Percentiles rank a stretch among this genome's conserved stretches.
Conservation (phyloP, 257 asterid genomes). For the Lycium ferocissimum region DNA sequence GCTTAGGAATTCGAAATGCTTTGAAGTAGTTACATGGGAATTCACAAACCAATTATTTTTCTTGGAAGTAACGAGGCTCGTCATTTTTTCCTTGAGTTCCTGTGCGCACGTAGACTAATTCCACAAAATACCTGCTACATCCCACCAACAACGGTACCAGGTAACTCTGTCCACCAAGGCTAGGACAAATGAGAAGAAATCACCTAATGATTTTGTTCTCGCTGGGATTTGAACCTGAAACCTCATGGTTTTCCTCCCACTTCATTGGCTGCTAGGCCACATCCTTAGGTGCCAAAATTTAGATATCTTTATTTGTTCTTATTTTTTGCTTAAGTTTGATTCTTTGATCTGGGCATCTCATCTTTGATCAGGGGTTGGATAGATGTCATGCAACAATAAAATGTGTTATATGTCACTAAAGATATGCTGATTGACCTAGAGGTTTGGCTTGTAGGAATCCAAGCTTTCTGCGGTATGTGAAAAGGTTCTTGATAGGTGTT, state of each 20-base stretch:
- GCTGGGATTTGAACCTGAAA: no score
- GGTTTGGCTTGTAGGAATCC: slow-evolving; percentile 57
- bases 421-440: neutral
- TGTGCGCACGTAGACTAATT: neutral
- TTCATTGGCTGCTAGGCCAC: no score
- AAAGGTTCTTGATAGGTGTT: slow-evolving; percentile 76
- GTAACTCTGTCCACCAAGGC: no score
- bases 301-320: slow-evolving; percentile 4
- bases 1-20: neutral
- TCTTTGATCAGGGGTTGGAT: neutral
- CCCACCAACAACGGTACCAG: no score
- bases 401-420: neutral
- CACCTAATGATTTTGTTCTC: no score
- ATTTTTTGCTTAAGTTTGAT: neutral
- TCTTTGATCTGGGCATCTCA: no score
- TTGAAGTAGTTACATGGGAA: neutral
- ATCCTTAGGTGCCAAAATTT: neutral
- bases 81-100: neutral
- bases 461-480: slow-evolving; percentile 81
- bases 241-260: no score
- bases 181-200: no score
- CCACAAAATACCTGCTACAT: no score
- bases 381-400: neutral
- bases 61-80: neutral
- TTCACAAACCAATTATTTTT: neutral